A percentile compares a stretch with the other conserved stretches of the same genome.
phyloP scores from a whole-genome alignment of 495 filamentous ascomycete genomes.

The Penicillium alfredii region DNA sequence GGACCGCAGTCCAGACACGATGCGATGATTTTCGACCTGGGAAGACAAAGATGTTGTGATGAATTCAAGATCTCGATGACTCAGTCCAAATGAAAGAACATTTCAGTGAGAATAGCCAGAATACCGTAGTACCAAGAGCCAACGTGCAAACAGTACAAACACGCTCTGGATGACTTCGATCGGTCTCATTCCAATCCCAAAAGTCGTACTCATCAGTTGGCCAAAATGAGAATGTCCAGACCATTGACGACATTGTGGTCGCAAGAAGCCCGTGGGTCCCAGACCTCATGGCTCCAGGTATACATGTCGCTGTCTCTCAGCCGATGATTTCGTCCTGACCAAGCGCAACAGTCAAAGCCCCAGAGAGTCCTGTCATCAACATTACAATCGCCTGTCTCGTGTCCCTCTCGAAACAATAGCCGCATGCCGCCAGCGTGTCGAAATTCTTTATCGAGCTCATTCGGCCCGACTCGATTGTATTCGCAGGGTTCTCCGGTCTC shows the following conservation, averaged over 20 bases:
- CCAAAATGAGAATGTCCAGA: conserved; percentile 21
- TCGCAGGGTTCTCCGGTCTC: conserved; percentile 18
- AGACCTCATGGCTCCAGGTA: conserved; percentile 12
- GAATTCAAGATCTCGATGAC: too few species aligned
- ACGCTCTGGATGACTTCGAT: too few species aligned
- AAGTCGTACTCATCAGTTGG: conserved; percentile 5
- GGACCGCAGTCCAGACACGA: too few species aligned
- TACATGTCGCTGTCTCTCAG: conserved; percentile 1
- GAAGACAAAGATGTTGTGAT: too few species aligned
- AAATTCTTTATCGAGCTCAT: background rate
- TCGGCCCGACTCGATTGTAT: conserved; percentile 3
- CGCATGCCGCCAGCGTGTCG: background rate
- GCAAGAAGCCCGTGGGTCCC: conserved; percentile 12
- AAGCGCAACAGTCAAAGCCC: background rate
- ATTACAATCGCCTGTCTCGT: background rate
- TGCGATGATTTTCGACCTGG: too few species aligned
- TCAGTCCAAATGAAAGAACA: too few species aligned
- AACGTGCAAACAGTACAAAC: conserved; percentile 34
- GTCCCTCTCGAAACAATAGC: conserved; percentile 7
- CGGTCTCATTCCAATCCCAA: conserved; percentile 11
- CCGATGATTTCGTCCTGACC: background rate
- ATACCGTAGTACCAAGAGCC: too few species aligned
- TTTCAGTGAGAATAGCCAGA: too few species aligned
- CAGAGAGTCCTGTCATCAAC: background rate
- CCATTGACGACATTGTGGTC: conserved; percentile 17